These are phyloP conservation scores for Leishmania arabica DNA, from an alignment of 208 protist species.

Conservation along the genomic window DNA sequence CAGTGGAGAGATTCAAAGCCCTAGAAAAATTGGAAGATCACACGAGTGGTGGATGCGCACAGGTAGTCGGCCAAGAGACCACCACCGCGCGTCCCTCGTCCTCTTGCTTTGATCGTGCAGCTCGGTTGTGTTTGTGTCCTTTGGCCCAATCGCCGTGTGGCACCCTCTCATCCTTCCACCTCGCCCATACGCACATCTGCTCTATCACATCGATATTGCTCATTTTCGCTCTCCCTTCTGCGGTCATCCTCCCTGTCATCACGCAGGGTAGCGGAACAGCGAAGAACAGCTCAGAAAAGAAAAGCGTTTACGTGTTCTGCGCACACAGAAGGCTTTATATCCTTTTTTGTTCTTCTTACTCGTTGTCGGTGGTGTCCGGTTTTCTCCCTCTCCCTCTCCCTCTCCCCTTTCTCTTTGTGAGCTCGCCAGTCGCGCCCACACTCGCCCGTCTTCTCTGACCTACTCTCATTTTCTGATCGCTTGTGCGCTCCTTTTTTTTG, in stretches of 20 bases:
- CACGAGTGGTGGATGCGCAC: neutral
- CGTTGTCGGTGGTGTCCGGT: neutral
- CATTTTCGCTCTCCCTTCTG: neutral
- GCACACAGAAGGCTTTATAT: neutral
- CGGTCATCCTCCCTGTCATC: neutral
- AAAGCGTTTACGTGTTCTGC: neutral
- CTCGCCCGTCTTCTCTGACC: no score
- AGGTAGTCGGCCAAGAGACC: neutral
- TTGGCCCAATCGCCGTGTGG: neutral
- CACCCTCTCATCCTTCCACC: neutral
- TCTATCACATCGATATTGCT: neutral
- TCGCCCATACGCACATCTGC: neutral
- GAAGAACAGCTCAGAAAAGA: neutral
- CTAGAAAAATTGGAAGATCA: neutral
- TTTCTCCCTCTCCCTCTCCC: neutral
- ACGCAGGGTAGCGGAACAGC: neutral
- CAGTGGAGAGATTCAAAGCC: neutral
- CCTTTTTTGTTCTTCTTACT: neutral
- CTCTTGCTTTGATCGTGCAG: neutral
- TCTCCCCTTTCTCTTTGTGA: no score
- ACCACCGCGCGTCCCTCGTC: neutral
- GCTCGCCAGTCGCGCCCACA: no score
- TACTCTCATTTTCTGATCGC: no score
- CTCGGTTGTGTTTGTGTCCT: neutral
- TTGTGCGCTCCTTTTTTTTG: no score